Base-by-base conservation (phyloP, 2,329 filamentous ascomycete species). In the Karstenula rhodostoma region DNA sequence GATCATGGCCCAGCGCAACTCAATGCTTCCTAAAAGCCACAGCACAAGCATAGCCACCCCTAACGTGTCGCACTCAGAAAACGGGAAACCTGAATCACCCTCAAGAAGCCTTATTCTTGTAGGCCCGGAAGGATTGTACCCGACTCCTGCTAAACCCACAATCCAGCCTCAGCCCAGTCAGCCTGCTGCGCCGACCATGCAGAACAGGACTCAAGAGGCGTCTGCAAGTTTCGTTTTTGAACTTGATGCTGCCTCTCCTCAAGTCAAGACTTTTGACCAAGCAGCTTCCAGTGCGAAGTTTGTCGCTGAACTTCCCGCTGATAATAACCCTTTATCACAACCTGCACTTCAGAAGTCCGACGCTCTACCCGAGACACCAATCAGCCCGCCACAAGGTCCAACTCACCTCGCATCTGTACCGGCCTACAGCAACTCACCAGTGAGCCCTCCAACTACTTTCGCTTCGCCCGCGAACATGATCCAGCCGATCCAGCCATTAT, bases 251-350 rank as follows among this genome's bases (percentile, higher is more conserved):
- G 43, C 49, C 17, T 23, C 56, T 12, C 44, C 57, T 25, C 48
- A 40, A 35, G 33, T 49, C 8, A 52, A 29, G 27, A 9, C 35
- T 33, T 42, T 53, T 8, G 33, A 52, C 44, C 33, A 46, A 27
- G 29, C 17, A 13, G 27, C n/a, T 47, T 32, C 23, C 9, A n/a
- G 50, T 56, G 27, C 8, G 42, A 7, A 47, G 7, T 66, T 67
- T 50, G 57, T 71, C 27, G 64, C 66, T 15, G 64, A 70, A 42
- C 55, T 73, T n/a, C 67, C 70, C 4, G 68, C 64, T 32, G 48
- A 67, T 19, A 19, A 42, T 43, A 27, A 51, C 17, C 29, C 13
- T 23, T 9, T 32, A 42, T 9, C 35, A 35, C 50, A 37, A 27
- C 19, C 33, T 15, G 12, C 19, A 46, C n/a, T 44, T n/a, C 44